phyloP scores from a whole-genome alignment of 805 yeast genomes.

The Kodamaea restingae region DNA sequence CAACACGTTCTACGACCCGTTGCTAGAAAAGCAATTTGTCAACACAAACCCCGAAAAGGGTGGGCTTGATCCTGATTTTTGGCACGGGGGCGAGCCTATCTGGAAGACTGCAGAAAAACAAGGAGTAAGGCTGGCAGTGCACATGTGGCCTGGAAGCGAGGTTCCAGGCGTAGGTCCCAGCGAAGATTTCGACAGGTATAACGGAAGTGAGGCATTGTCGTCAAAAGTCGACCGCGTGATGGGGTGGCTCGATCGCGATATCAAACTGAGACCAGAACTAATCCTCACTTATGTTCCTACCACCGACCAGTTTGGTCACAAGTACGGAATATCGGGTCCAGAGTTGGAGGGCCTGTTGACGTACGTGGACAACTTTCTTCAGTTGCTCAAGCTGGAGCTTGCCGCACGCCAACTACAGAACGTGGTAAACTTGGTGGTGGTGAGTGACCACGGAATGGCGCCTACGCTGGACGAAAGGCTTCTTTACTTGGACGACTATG shows the following conservation, averaged over 20 bases:
- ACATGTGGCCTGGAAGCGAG: slow-evolving; percentile 97
- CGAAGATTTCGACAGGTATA: slow-evolving; percentile 56
- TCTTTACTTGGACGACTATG: slow-evolving; percentile 67
- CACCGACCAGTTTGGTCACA: slow-evolving; percentile 75
- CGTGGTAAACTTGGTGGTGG: slow-evolving; percentile 69
- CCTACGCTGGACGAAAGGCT: slow-evolving; percentile 72
- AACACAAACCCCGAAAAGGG: slow-evolving; percentile 56
- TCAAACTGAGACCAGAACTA: slow-evolving; percentile 64
- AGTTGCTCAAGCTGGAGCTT: slow-evolving; percentile 45
- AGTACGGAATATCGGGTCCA: slow-evolving; percentile 61
- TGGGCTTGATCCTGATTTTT: slow-evolving; percentile 53
- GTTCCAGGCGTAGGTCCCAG: slow-evolving; percentile 55
- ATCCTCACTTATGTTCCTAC: slow-evolving; percentile 76
- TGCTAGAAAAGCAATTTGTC: slow-evolving; percentile 50
- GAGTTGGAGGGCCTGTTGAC: slow-evolving; percentile 51
- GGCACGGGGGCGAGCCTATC: slow-evolving; percentile 84
- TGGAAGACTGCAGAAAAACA: slow-evolving; percentile 74
- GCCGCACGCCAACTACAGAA: slow-evolving; percentile 52
- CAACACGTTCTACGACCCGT: slow-evolving; percentile 71
- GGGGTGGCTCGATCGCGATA: slow-evolving; percentile 60
- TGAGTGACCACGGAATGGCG: slow-evolving; percentile 94
- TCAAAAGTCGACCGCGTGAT: slow-evolving; percentile 56
- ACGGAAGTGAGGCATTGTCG: slow-evolving; percentile 57
- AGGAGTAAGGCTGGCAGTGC: slow-evolving; percentile 67
- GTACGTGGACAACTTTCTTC: slow-evolving; percentile 65